A percentile compares a stretch with the other conserved stretches of the same genome.
Evolutionary conservation across 164 flowering plant species (phyloP).

Genomic region (Warburgia ugandensis): DNA sequence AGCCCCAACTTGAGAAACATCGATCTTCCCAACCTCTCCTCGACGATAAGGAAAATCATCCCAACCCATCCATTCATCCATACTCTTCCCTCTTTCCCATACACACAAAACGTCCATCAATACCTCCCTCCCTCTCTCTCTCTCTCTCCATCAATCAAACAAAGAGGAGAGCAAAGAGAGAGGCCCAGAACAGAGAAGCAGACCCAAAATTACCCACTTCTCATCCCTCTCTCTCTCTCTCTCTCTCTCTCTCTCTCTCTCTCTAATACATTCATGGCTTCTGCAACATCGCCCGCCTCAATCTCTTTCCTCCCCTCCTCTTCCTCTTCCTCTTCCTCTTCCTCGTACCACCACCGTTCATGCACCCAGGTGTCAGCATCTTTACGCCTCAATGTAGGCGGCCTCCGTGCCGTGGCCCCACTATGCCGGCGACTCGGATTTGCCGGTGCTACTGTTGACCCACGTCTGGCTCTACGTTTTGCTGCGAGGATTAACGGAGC

Average conservation of each 20-base stretch:
- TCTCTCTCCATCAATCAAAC: no score
- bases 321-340: no score
- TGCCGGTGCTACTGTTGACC: slow-evolving; percentile 31
- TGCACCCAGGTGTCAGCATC: slow-evolving; percentile 13
- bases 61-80: no score
- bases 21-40: slow-evolving; percentile 41
- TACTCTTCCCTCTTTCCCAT: no score
- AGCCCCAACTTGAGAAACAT: no score
- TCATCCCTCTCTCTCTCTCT: background rate
- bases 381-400: slow-evolving; percentile 11
- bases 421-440: slow-evolving; percentile 39
- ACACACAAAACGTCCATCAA: no score
- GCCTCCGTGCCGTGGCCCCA: slow-evolving; percentile 19
- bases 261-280: no score
- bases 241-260: background rate
- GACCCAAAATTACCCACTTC: background rate
- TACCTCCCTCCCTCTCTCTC: slow-evolving; percentile 4
- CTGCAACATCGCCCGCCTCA: slow-evolving; percentile 46
- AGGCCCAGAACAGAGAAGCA: background rate
- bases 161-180: no score
- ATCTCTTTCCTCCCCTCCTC: slow-evolving; percentile 30
- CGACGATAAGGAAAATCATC: slow-evolving; percentile 48
- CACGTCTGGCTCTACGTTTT: slow-evolving; percentile 31
- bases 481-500: slow-evolving; percentile 20
- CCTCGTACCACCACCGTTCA: slow-evolving; percentile 20